These are phyloP conservation scores for Calendula officinalis DNA, from an alignment of 129 eudicot genomes.

Conservation along the genomic window DNA sequence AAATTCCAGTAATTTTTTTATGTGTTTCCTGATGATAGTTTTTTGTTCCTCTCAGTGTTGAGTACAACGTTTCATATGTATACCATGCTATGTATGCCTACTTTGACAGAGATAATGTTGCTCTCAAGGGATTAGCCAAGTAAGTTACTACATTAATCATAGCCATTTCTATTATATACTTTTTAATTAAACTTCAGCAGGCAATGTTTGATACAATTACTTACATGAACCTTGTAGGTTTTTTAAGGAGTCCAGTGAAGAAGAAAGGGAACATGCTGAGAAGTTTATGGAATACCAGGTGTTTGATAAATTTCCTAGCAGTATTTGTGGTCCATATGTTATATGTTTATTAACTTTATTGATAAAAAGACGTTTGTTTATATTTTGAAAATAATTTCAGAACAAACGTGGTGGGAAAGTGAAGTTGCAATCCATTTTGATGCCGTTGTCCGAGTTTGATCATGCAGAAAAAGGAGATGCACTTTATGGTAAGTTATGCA, in stretches of 20 bases:
- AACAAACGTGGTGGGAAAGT: constrained; percentile 97
- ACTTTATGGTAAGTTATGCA: constrained; percentile 54
- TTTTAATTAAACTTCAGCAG: not conserved
- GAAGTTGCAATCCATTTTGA: constrained; percentile 80
- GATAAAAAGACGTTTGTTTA: too few species aligned
- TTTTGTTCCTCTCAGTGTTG: constrained; percentile 60
- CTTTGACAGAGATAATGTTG: constrained; percentile 92
- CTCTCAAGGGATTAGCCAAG: constrained; percentile 95
- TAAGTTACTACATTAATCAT: constrained; percentile 27
- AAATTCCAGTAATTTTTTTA: not conserved
- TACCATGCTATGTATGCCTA: constrained; percentile 95
- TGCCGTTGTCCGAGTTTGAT: constrained; percentile 88
- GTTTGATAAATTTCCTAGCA: constrained; percentile 1
- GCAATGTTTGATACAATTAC: not conserved
- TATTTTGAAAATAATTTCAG: constrained; percentile 29
- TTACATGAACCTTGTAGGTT: constrained; percentile 39
- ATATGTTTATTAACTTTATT: not conserved
- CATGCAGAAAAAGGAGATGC: constrained; percentile 97
- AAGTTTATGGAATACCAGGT: constrained; percentile 99
- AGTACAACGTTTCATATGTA: constrained; percentile 90
- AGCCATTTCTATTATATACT: not conserved
- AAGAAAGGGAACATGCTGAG: constrained; percentile 93
- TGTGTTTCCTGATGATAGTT: constrained; percentile 7
- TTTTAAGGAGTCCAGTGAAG: constrained; percentile 89
- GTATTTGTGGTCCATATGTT: constrained; percentile 1